A percentile compares a stretch with the other conserved stretches of the same genome.
Conservation (phyloP, 306 rosid genomes). For the Cyamopsis tetragonoloba region DNA sequence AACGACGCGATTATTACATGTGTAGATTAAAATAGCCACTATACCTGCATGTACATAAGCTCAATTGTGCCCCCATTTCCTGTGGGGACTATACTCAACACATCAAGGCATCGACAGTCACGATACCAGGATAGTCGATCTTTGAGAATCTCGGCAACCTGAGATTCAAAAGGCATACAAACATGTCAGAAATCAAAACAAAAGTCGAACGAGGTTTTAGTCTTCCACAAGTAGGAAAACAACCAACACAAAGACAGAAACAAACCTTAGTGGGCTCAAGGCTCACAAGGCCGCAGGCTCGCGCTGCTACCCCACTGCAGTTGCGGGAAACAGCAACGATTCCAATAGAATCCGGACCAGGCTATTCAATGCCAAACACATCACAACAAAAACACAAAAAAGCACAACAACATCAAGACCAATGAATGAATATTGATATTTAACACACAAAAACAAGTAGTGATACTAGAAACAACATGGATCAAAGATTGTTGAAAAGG, state of each 20-base stretch:
- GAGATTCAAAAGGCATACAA: background rate
- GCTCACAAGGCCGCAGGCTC: slow-evolving; percentile 99
- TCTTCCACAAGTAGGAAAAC: background rate
- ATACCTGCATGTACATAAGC: slow-evolving; percentile 93
- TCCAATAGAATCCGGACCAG: slow-evolving; percentile 99
- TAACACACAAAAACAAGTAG: too few relatives aligned
- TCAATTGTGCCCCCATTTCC: slow-evolving; percentile 90
- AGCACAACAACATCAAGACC: background rate
- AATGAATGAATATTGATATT: background rate
- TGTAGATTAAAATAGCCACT: background rate
- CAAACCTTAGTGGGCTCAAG: slow-evolving; percentile 92
- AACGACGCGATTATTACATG: background rate
- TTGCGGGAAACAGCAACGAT: slow-evolving; percentile 99
- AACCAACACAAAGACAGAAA: background rate
- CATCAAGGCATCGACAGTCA: slow-evolving; percentile 86
- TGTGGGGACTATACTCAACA: slow-evolving; percentile 69
- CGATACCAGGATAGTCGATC: slow-evolving; percentile 90
- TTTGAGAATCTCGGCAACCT: slow-evolving; percentile 97
- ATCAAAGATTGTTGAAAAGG: background rate
- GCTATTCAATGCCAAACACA: slow-evolving; percentile 40
- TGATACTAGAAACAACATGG: background rate
- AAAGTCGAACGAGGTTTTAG: background rate
- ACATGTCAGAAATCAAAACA: background rate
- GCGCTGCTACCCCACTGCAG: slow-evolving; percentile 92
- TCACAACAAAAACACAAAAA: background rate